Base-by-base conservation (phyloP, 208 protist genomes). In the Acanthamoeba healyi region DNA sequence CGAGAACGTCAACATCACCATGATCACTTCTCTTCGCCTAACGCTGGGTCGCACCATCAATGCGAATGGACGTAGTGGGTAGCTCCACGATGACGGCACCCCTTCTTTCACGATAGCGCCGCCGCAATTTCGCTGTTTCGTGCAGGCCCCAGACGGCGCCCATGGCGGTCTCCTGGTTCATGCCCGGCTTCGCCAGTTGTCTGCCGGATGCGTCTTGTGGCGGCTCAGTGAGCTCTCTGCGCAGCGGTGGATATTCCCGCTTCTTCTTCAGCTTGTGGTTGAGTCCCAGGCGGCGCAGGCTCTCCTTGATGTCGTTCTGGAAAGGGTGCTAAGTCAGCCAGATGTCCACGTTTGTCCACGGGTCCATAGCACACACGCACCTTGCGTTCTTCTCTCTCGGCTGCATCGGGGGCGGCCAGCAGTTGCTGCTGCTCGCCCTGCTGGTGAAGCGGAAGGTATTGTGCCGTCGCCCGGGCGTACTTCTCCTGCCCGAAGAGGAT, bases 271-370 rank as follows among this genome's bases (percentile, higher is more conserved):
- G 6, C 17, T 9, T 4, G 38, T 79, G 70, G 34, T 79, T 79
- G 24, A 79, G 42, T 5, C 70, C 70, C 10, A 79, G 70, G 17
- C 70, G 70, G 29, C 38, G 7, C 36, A 79, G 70, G 34, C 24
- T 44, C 70, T 36, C 70, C 38, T 79, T 79, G 70, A 79, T 79
- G 7, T 7, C 70, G 32, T 79, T 79, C 70, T 79, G 32, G n/a
- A 24, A 67, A n/a, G 26, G 42, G 12, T 7, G 32, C 10, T 42
- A 44, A 44, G 10, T 12, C 15, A 44, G 17, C 70, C 10, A 3
- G 70, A 10, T 44, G 15, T 54, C n/a, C n/a, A n/a, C n/a, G n/a
- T n/a, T n/a, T n/a, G n/a, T n/a, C n/a, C n/a, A n/a, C 49, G 15
- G 49, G 49, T 54, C 10, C 49, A 54, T 19, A 54, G 38, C 38